Percentiles rank a stretch among this genome's conserved stretches.
Evolutionary conservation across 164 flowering plant species (phyloP).

Genomic region (Vitis cinerea): DNA sequence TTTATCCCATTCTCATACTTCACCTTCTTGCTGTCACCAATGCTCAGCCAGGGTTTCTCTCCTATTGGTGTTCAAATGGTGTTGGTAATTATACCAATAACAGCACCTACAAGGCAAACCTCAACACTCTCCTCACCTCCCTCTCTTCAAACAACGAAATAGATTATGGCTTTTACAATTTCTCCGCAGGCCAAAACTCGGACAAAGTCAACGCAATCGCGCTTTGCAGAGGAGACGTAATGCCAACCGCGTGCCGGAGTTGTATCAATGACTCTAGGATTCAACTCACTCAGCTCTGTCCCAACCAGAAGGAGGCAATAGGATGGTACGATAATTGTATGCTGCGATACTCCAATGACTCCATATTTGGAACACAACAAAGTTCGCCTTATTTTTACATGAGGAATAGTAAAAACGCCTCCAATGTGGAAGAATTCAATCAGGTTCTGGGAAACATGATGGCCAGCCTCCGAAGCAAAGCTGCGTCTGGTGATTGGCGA

Average conservation of each 20-base stretch:
- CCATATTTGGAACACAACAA: not conserved
- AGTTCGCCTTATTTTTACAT: not conserved
- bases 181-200: constrained; percentile 13
- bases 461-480: not conserved
- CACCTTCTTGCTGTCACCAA: too few relatives aligned
- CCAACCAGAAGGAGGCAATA: constrained; percentile 21
- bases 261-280: constrained; percentile 4
- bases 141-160: constrained; percentile 13
- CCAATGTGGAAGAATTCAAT: constrained; percentile 5
- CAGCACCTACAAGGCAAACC: constrained; percentile 24
- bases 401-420: not conserved
- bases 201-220: constrained; percentile 16
- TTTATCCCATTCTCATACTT: too few relatives aligned
- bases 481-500: constrained; percentile 7
- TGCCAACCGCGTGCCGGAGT: not conserved
- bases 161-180: constrained; percentile 22
- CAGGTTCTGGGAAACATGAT: not conserved
- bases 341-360: constrained; percentile 29
- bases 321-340: constrained; percentile 17
- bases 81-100: constrained; percentile 13
- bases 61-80: not conserved
- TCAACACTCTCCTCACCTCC: constrained; percentile 26
- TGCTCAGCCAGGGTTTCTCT: too few relatives aligned
- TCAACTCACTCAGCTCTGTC: constrained; percentile 14
- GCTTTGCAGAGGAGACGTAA: constrained; percentile 22